Base-by-base conservation (phyloP, 148 eudicot genomes). In the Cornus controversa region DNA sequence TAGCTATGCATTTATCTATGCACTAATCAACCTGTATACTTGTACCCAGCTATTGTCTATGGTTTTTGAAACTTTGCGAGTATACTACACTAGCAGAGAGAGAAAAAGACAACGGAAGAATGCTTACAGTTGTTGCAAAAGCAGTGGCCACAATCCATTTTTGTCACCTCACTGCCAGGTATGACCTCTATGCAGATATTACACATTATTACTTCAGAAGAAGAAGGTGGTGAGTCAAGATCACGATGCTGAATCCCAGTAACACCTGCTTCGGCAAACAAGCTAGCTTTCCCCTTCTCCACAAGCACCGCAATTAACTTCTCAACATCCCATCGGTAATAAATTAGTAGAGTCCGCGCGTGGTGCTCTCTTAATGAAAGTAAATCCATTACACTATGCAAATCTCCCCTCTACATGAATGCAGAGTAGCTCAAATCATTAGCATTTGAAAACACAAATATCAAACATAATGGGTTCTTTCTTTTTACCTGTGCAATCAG, bases 61-160 rank as follows among this genome's bases (percentile, higher is more conserved):
- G n/a, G n/a, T n/a, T n/a, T n/a, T n/a, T n/a, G n/a, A n/a, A n/a
- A n/a, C n/a, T n/a, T n/a, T n/a, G n/a, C n/a, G n/a, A n/a, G 66
- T 45, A 42, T 20, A 62, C 64, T 7, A 6, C 24, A n/a, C 23
- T n/a, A n/a, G n/a, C n/a, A n/a, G n/a, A n/a, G n/a, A 14, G 60
- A 15, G 22, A 8, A 76, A 26, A 23, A 54, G 23, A 68, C 7
- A 58, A 69, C 31, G 7, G 40, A 42, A 57, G 20, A 45, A 70
- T n/a, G n/a, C 94, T 90, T 78, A 90, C 97, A 92, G 66, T 77
- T 70, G 75, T 90, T 90, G 87, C 97, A 92, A 75, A 87, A 92
- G 81, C 80, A 75, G 79, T 92, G 97, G 22, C 90, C 89, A 76
- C 97, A 92, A 76, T 90, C 94, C 97, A 92, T 92, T 72, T 68